Base-by-base conservation (phyloP, 257 asterid genomes). In the Forsythia viridissima region DNA sequence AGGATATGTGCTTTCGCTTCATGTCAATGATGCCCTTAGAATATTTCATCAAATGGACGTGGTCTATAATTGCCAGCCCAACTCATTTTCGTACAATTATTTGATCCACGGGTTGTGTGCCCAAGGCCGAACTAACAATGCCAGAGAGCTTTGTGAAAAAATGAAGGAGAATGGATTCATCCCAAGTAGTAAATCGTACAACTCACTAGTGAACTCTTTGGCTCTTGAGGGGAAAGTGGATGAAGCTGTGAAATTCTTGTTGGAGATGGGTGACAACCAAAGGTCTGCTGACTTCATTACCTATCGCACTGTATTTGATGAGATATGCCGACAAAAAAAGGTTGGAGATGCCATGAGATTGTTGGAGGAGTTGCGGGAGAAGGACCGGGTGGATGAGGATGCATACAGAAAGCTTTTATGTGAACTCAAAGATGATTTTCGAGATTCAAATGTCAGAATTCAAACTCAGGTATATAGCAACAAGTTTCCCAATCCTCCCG, bases 1-100 rank as follows among this genome's bases (percentile, higher is more conserved):
- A 79, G 99, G 99, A 7, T 94, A 94, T 74, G 99, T 94, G 81
- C 87, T 94, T 61, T 93, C 98, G 0, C 91, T 93, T 80, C 98
- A 94, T 82, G 91, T 94, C 8, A 93, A 94, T 79, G 99, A 94
- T 79, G 99, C 98, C 16, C 94, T 94, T 8, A 88, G 98, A 82
- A 82, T 94, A 82, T 94, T 91, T 81, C 98, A 94, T 87, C 98
- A 94, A 86, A 87, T 93, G 92, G 98, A 86, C 0, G 89, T 76
- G 81, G 94, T 84, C 52, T 94, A 93, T 76, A 77, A 79, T 61
- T 94, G 98, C 80, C 76, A 77, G 61, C 99, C 99, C 5, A 91
- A 93, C 73, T 81, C 97, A 3, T 89, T 83, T 80, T 84, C 98
- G 0, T 94, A 93, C 82, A 91, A 94, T 86, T 93, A 88, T 89